A percentile compares a stretch with the other conserved stretches of the same genome.
phyloP scores from a whole-genome alignment of 495 filamentous ascomycete species.

The Neurospora cerealis region DNA sequence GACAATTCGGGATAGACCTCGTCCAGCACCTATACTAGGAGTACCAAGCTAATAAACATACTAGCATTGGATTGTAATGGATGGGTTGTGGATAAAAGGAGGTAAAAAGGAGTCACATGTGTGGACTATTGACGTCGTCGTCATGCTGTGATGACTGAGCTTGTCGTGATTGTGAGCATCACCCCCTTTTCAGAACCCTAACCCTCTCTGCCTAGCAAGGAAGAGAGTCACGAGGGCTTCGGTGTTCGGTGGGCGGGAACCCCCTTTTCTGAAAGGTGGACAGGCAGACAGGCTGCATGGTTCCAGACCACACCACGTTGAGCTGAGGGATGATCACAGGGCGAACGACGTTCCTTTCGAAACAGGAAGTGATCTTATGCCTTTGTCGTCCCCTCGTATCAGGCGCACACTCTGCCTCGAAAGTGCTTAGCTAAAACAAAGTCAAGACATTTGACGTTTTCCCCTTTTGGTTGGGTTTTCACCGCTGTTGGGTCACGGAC shows the following conservation, averaged over 20 bases:
- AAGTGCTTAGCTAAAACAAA: background rate
- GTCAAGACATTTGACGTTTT: background rate
- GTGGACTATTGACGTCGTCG: background rate
- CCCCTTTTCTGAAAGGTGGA: background rate
- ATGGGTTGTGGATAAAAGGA: background rate
- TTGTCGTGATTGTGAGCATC: background rate
- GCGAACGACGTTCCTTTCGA: background rate
- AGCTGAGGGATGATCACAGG: background rate
- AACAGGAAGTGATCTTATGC: background rate
- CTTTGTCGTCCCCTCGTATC: background rate
- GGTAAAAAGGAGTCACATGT: background rate
- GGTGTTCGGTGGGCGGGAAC: background rate
- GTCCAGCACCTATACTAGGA: too few species aligned
- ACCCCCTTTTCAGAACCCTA: background rate
- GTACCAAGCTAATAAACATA: too few species aligned
- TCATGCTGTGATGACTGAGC: background rate
- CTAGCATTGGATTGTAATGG: background rate
- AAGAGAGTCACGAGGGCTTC: background rate
- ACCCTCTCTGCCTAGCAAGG: background rate
- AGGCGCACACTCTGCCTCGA: background rate
- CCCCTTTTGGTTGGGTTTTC: background rate
- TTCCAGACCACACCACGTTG: background rate
- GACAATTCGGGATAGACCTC: too few species aligned
- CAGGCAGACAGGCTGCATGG: background rate
- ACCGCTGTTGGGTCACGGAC: background rate